Conservation (phyloP, 108 stramenopile genomes). For the Nitzschia inconspicua region DNA sequence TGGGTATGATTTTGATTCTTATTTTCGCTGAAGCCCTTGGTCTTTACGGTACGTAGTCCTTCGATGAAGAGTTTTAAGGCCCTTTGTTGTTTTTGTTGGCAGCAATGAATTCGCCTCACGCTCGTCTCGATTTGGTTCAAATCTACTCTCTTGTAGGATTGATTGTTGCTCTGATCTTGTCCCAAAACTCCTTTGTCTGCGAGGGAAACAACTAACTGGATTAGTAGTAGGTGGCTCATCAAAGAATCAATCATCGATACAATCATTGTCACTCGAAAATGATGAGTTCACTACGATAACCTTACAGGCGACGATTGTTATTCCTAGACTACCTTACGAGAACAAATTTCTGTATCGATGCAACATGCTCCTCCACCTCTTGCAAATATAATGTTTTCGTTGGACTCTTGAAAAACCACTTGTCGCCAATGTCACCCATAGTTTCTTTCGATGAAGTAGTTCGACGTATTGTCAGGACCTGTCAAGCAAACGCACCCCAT, state of each 20-base stretch:
- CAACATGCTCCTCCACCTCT: no score
- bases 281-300: background rate
- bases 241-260: background rate
- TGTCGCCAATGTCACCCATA: no score
- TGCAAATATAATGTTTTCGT: no score
- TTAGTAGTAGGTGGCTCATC: background rate
- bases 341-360: no score
- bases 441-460: no score
- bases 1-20: constrained; percentile 98
- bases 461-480: no score
- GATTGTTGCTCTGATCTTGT: constrained; percentile 98
- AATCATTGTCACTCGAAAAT: background rate
- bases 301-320: no score
- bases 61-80: no score
- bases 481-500: no score
- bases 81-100: no score
- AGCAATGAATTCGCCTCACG: background rate
- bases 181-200: constrained; percentile 86
- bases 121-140: background rate
- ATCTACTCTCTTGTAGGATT: constrained; percentile 39
- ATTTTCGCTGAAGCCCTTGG: constrained; percentile 99
- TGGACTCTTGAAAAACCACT: no score
- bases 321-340: no score
- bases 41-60: constrained; percentile 79
- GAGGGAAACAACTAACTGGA: constrained; percentile 72